Evolutionary conservation across 495 filamentous ascomycete species (phyloP).

Genomic region (Talaromyces nanjingensis): DNA sequence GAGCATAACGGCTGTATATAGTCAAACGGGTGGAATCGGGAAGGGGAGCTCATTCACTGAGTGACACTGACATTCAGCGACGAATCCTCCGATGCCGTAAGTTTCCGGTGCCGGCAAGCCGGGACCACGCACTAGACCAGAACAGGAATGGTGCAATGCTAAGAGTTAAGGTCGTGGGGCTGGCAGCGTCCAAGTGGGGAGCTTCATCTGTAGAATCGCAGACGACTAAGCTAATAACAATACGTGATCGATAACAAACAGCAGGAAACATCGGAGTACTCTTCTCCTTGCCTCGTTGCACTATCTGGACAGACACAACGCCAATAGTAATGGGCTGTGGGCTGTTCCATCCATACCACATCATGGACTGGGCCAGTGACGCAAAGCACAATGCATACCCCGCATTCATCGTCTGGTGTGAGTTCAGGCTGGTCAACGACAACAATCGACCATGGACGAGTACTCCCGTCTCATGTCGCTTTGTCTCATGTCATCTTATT

Average conservation of each 20-base stretch:
- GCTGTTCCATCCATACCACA: not conserved
- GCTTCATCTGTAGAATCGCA: conserved; percentile 2
- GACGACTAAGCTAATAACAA: not conserved
- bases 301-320: not conserved
- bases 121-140: not conserved
- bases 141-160: not conserved
- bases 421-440: not conserved
- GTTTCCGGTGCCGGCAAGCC: conserved; percentile 4
- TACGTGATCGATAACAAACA: not conserved
- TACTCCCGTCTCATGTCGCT: not conserved
- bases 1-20: too few species aligned
- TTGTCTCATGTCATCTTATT: not conserved
- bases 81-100: not conserved
- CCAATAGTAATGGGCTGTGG: not conserved
- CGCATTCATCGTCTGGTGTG: conserved; percentile 1
- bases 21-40: conserved; percentile 3
- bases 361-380: conserved; percentile 5
- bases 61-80: not conserved
- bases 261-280: not conserved
- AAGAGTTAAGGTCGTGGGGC: conserved; percentile 5
- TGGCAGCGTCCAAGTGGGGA: conserved; percentile 1
- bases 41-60: not conserved
- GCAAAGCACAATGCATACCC: conserved; percentile 7
- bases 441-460: not conserved
- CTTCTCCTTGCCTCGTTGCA: not conserved